A percentile compares a stretch with the other conserved stretches of the same genome.
These are phyloP conservation scores for Fusarium sp. DNA, from an alignment of 2,329 filamentous ascomycete genomes.

Conservation along the genomic window DNA sequence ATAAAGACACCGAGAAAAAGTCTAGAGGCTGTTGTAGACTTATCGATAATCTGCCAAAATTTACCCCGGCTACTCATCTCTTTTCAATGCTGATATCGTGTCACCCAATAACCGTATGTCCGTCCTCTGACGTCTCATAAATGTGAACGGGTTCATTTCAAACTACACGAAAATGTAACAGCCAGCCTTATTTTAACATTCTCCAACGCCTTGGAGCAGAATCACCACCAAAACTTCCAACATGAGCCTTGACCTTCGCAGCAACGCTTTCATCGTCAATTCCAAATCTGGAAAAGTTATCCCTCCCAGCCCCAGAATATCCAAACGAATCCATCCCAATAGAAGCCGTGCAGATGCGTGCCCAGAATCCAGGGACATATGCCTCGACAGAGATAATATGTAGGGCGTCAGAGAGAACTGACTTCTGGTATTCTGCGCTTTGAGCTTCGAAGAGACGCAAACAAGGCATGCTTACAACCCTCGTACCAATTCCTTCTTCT, in stretches of 20 bases:
- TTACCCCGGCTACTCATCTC: too few species aligned
- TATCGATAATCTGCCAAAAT: too few species aligned
- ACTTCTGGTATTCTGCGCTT: not conserved
- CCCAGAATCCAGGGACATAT: not conserved
- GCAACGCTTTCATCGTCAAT: not conserved
- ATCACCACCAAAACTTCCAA: not conserved
- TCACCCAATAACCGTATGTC: too few species aligned
- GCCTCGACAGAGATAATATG: not conserved
- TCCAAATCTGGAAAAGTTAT: not conserved
- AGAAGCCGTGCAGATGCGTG: not conserved
- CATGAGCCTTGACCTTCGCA: not conserved
- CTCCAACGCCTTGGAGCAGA: not conserved
- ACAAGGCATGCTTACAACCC: not conserved
- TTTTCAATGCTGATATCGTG: too few species aligned
- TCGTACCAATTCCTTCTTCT: not conserved
- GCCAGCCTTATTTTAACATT: not conserved
- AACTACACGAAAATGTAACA: not conserved
- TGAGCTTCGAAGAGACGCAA: not conserved
- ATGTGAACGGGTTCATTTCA: too few species aligned
- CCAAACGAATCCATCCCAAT: not conserved
- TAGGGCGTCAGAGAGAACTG: not conserved
- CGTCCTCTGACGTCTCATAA: too few species aligned
- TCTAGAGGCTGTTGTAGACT: too few species aligned
- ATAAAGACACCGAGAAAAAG: too few species aligned
- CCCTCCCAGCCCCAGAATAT: not conserved